These are phyloP conservation scores for Amphibolis antarctica DNA, from an alignment of 106 monocot genomes.

Conservation along the genomic window DNA sequence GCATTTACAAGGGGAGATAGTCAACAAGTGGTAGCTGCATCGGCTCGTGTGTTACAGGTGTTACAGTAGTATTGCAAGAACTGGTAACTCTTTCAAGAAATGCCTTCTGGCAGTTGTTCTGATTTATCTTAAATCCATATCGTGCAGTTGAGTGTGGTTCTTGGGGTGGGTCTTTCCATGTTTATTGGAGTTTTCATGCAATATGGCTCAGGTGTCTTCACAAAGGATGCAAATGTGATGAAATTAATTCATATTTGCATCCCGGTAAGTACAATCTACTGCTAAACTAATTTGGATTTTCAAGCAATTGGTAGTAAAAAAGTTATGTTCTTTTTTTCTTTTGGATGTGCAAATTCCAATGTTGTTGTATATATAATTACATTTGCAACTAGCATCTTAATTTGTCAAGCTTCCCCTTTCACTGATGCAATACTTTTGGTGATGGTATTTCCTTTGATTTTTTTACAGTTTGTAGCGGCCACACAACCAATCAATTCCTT, in stretches of 20 bases:
- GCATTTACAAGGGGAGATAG: constrained; percentile 69
- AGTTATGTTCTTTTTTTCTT: no score
- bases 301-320: no score
- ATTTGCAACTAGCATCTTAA: no score
- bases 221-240: constrained; percentile 43
- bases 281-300: not conserved
- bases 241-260: constrained; percentile 47
- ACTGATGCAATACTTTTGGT: no score
- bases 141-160: constrained; percentile 60
- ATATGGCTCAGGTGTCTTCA: constrained; percentile 62
- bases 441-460: not conserved
- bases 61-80: not conserved
- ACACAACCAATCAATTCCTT: constrained; percentile 83
- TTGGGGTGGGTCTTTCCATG: constrained; percentile 47
- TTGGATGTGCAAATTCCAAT: not conserved
- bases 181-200: constrained; percentile 50
- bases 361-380: no score
- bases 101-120: not conserved
- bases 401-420: no score
- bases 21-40: constrained; percentile 28
- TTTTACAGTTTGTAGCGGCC: constrained; percentile 65
- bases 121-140: not conserved
- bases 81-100: not conserved
- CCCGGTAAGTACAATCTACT: constrained; percentile 29
- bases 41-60: constrained; percentile 82